These are phyloP conservation scores for Daucus carota DNA, from an alignment of 129 eudicot genomes.

Conservation along the genomic window DH1_v3.0 NC_030384.2:31587001-31587500, in stretches of 20 bases:
- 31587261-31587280: neutral
- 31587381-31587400: neutral
- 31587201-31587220: neutral
- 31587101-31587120: too few relatives aligned
- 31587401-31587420: neutral
- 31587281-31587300: neutral
- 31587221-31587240: neutral
- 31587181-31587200: neutral
- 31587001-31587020: too few relatives aligned
- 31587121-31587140: neutral
- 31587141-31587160: neutral
- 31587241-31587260: neutral
- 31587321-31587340: neutral
- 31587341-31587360: neutral
- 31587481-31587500: neutral
- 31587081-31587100: too few relatives aligned
- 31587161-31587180: neutral
- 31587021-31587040: too few relatives aligned
- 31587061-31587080: too few relatives aligned
- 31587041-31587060: too few relatives aligned
- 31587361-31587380: neutral
- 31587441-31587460: neutral
- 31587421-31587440: neutral
- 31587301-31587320: neutral
- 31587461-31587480: neutral